These are phyloP conservation scores for Trametes coccinea DNA, from an alignment of 768 basidiomycete genomes.

Conservation along the genomic window DNA sequence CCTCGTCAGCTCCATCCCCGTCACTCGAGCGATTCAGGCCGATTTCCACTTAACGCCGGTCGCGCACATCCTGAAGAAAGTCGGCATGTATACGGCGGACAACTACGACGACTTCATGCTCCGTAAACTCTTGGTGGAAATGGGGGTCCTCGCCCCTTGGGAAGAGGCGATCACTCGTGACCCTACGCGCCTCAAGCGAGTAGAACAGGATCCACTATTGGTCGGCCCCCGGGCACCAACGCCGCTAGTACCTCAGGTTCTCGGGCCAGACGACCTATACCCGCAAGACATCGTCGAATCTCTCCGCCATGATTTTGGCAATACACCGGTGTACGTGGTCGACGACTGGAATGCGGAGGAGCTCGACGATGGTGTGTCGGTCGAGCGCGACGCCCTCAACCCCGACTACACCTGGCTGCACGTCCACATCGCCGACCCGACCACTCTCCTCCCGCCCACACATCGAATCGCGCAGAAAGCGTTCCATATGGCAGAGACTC, in stretches of 20 bases:
- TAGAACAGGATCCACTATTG: neutral
- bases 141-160: conserved; percentile 84
- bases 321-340: conserved; percentile 80
- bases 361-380: conserved; percentile 90
- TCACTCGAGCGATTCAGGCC: conserved; percentile 48
- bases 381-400: conserved; percentile 66
- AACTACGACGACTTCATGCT: conserved; percentile 37
- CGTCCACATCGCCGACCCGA: conserved; percentile 92
- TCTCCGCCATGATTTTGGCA: conserved; percentile 84
- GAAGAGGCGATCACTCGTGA: conserved; percentile 46
- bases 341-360: conserved; percentile 81
- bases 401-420: conserved; percentile 77
- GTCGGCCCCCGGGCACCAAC: neutral
- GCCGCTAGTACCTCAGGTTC: conserved; percentile 26
- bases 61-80: conserved; percentile 56
- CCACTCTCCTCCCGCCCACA: conserved; percentile 68
- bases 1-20: conserved; percentile 54
- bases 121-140: conserved; percentile 56
- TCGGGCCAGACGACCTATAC: conserved; percentile 68
- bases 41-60: conserved; percentile 61
- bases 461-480: conserved; percentile 66
- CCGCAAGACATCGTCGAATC: conserved; percentile 62
- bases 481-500: conserved; percentile 38
- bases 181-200: neutral
- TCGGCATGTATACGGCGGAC: conserved; percentile 40